A percentile compares a stretch with the other conserved stretches of the same genome.
Evolutionary conservation across 352 stramenopile genomes (phyloP).

Genomic region (Pythium monospermum): DNA sequence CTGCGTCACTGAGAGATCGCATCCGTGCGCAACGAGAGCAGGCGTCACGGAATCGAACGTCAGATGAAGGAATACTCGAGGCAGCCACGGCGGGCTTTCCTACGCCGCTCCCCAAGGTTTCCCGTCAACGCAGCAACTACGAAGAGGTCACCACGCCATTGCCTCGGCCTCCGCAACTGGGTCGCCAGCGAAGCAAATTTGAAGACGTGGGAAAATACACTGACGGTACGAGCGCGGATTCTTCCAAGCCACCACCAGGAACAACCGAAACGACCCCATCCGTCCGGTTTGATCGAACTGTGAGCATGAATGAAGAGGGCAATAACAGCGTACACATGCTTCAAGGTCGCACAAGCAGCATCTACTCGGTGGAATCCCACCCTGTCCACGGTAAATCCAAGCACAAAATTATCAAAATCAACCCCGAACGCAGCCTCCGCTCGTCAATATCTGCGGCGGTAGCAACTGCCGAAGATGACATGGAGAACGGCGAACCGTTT

Average conservation of each 20-base stretch:
- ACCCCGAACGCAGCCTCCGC: conserved; percentile 21
- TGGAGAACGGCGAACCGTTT: conserved; percentile 23
- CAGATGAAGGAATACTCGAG: background rate
- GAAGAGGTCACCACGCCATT: conserved; percentile 2
- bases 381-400: conserved; percentile 25
- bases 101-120: background rate
- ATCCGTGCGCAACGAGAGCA: conserved; percentile 55
- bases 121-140: background rate
- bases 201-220: conserved; percentile 18
- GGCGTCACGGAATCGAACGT: conserved; percentile 17
- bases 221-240: background rate
- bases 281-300: conserved; percentile 2
- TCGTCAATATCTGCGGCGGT: background rate
- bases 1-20: conserved; percentile 45
- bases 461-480: no score
- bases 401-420: conserved; percentile 75
- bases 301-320: conserved; percentile 5
- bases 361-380: conserved; percentile 57
- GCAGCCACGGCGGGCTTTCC: background rate
- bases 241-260: background rate
- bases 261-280: background rate
- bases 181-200: conserved; percentile 21
- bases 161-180: conserved; percentile 3
- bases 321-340: background rate
- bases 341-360: conserved; percentile 38